phyloP scores from a whole-genome alignment of 192 early-diverging fungal genomes.

The Oehlia diaphana region DNA sequence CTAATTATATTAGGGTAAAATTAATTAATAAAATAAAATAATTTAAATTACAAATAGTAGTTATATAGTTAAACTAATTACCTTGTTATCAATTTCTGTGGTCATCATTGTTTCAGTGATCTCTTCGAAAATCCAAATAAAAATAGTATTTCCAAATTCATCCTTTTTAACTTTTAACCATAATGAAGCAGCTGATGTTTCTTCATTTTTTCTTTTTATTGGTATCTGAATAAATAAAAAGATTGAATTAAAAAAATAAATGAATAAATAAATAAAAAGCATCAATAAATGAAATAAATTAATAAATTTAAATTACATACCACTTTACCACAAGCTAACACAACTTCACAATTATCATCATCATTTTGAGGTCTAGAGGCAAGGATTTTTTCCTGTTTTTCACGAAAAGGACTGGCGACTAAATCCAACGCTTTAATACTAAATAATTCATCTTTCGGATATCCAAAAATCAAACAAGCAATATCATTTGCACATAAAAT shows the following conservation, averaged over 20 bases:
- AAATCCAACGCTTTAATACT: constrained; percentile 46
- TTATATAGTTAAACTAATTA: not conserved
- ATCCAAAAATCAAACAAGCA: constrained; percentile 54
- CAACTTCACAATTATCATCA: constrained; percentile 40
- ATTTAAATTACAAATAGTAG: not conserved
- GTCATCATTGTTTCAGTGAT: constrained; percentile 51
- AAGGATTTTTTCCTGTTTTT: constrained; percentile 38
- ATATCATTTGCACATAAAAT: constrained; percentile 62
- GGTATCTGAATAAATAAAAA: constrained; percentile 38
- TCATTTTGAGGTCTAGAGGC: constrained; percentile 36
- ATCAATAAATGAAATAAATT: not conserved
- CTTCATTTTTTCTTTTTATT: constrained; percentile 53
- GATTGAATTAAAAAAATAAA: constrained; percentile 15
- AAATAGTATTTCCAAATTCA: constrained; percentile 42
- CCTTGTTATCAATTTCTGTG: constrained; percentile 41
- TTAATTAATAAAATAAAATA: not conserved
- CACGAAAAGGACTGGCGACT: constrained; percentile 47
- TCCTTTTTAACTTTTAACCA: constrained; percentile 62
- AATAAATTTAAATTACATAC: constrained; percentile 34
- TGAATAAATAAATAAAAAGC: not conserved
- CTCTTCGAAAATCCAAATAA: constrained; percentile 68
- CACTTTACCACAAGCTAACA: constrained; percentile 55
- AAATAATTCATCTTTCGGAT: constrained; percentile 39
- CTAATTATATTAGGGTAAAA: constrained; percentile 34
- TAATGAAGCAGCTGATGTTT: constrained; percentile 56